Percentiles rank a stretch among this genome's conserved stretches.
These are phyloP conservation scores for Aspergillus sp. DNA, from an alignment of 2,329 filamentous ascomycete species.

Conservation along the genomic window DNA sequence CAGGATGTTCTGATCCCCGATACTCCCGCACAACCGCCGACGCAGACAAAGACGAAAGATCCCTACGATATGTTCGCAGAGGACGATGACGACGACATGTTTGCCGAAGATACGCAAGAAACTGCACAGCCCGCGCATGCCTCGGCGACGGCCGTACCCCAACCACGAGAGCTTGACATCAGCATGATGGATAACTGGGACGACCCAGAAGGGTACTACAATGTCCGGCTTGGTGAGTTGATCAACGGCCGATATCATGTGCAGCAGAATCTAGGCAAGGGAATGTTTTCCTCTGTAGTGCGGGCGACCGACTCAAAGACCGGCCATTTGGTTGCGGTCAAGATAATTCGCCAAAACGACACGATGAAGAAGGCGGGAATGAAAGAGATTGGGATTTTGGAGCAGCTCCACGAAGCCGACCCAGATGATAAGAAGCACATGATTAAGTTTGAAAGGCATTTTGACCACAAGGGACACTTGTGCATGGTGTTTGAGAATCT, in stretches of 20 bases:
- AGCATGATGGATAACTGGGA: slow-evolving; percentile 89
- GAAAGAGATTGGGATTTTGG: slow-evolving; percentile 89
- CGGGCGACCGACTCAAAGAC: slow-evolving; percentile 74
- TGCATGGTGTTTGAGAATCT: slow-evolving; percentile 98
- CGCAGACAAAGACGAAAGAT: slow-evolving; percentile 43
- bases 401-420: slow-evolving; percentile 80
- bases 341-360: slow-evolving; percentile 96
- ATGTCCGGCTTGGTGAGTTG: slow-evolving; percentile 85
- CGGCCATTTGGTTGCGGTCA: slow-evolving; percentile 81
- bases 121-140: slow-evolving; percentile 48
- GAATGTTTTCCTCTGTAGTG: slow-evolving; percentile 96
- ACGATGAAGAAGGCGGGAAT: slow-evolving; percentile 84
- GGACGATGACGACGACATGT: slow-evolving; percentile 75
- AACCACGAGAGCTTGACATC: slow-evolving; percentile 58
- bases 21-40: slow-evolving; percentile 30
- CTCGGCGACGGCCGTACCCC: slow-evolving; percentile 47
- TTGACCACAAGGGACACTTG: slow-evolving; percentile 91
- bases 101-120: slow-evolving; percentile 64
- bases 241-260: slow-evolving; percentile 87
- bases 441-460: slow-evolving; percentile 78
- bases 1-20: slow-evolving; percentile 49
- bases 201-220: slow-evolving; percentile 94
- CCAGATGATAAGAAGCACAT: slow-evolving; percentile 87
- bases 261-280: slow-evolving; percentile 79
- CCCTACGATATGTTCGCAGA: slow-evolving; percentile 62